A percentile compares a stretch with the other conserved stretches of the same genome.
Conservation (phyloP, 805 yeast genomes). For the Cyberlindnera subsufficiens region DNA sequence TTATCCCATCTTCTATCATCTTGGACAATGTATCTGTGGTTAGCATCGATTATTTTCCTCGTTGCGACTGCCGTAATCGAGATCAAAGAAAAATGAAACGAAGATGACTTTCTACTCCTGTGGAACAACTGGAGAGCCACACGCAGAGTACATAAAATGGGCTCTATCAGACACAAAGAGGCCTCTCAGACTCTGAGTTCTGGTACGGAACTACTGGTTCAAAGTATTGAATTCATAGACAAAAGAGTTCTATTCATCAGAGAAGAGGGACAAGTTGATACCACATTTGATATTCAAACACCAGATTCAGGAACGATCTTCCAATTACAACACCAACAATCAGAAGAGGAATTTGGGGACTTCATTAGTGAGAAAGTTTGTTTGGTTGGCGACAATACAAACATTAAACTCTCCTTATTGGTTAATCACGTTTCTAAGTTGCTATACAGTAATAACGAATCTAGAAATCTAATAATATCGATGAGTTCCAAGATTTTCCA, state of each 20-base stretch:
- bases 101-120: no score
- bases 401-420: conserved; percentile 14
- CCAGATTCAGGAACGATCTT: conserved; percentile 16
- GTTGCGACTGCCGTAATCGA: no score
- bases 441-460: conserved; percentile 12
- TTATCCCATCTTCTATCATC: no score
- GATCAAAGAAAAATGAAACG: no score
- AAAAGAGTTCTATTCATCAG: conserved; percentile 34
- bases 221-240: conserved; percentile 27
- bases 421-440: conserved; percentile 20
- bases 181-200: background rate
- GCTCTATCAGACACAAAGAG: background rate
- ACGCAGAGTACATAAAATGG: background rate
- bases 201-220: conserved; percentile 3
- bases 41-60: no score
- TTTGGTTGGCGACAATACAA: conserved; percentile 15
- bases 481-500: conserved; percentile 22
- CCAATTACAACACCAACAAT: conserved; percentile 2
- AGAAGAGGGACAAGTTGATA: conserved; percentile 34
- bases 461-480: conserved; percentile 17
- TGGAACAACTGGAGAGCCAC: background rate
- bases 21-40: no score
- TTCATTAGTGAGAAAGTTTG: conserved; percentile 30
- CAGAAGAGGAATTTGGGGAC: conserved; percentile 30
- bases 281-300: conserved; percentile 19